Evolutionary conservation across 805 yeast species (phyloP), one percentile per base, ranked within the genome.

Genomic region (Saturnispora galanensis): DNA sequence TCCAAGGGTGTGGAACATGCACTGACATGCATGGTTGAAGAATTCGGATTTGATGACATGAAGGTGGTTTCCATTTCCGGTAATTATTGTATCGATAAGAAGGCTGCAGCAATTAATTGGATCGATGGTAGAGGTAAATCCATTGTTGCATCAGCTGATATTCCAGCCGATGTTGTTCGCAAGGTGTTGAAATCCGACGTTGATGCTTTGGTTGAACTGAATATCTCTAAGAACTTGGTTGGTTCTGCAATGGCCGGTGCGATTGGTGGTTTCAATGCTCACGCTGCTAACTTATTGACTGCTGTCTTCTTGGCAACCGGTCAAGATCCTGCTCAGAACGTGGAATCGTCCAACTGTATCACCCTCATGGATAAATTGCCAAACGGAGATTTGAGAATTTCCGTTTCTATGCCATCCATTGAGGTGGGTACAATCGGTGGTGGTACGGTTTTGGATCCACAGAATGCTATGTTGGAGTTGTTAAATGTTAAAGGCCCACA

Each of bases 401-500:
- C 96, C 1, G 98, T 93, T n/a, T 86, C 97, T 4, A 93, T 93
- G 99, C 99, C 99, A 29, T 86, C 94, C 28, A 87, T 93, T 55
- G 99, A 93, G 68, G 98, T 93, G 38, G 99, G 99, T 52, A 93
- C 99, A 2, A 88, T 93, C 64, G 98, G 98, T 47, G 99, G 99
- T 52, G 99, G 99, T 60, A 93, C 99, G 3, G 85, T 93, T 51
- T 75, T 93, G 57, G 97, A 85, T 59, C 97, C 99, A 35, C 99
- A 93, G 68, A 84, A 89, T 41, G 86, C 97, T 17, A 87, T 93
- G 95, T 72, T 93, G 48, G 97, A 93, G 56, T 69, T 93, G 53
- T 72, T 93, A 50, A 97, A 97, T 33, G 95, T 93, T 39, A 79
- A 84, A 55, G 99, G 99, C 3, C 97, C 99, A 4, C 95, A 89